Evolutionary conservation across 1,284 basidiomycete genomes (phyloP).

Genomic region (Psilocybe mexicana): DNA sequence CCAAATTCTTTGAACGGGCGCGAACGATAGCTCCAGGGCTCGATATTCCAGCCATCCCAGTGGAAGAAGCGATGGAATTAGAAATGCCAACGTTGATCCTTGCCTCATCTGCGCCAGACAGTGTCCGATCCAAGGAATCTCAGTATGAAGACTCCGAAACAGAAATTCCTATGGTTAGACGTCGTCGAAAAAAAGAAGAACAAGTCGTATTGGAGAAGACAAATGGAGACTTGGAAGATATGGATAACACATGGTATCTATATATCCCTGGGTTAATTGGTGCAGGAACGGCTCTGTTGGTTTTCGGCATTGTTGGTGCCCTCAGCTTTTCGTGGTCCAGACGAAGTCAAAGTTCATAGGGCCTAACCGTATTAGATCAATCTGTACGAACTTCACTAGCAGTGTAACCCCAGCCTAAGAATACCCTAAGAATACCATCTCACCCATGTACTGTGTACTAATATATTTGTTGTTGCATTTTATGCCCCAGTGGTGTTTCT

Average conservation of each 20-base stretch:
- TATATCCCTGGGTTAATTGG: constrained; percentile 75
- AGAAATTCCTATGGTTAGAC: constrained; percentile 38
- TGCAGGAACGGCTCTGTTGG: constrained; percentile 74
- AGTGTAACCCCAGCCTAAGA: not conserved
- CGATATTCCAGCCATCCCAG: constrained; percentile 65
- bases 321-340: constrained; percentile 77
- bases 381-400: not conserved
- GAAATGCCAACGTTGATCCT: constrained; percentile 65
- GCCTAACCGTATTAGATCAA: not conserved
- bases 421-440: not conserved
- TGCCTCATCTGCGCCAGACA: constrained; percentile 35
- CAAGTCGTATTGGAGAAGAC: constrained; percentile 46
- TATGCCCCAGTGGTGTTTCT: too few relatives aligned
- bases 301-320: constrained; percentile 73
- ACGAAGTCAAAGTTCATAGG: constrained; percentile 60
- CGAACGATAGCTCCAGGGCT: constrained; percentile 55
- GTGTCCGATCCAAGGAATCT: constrained; percentile 35
- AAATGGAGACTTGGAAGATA: constrained; percentile 47
- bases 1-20: constrained; percentile 70
- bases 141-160: constrained; percentile 38
- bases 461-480: too few relatives aligned
- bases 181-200: constrained; percentile 51
- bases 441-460: not conserved
- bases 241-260: constrained; percentile 74
- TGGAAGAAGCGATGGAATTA: constrained; percentile 50